phyloP scores from a whole-genome alignment of 2,329 filamentous ascomycete species.

The Aspergillus sp. region DNA sequence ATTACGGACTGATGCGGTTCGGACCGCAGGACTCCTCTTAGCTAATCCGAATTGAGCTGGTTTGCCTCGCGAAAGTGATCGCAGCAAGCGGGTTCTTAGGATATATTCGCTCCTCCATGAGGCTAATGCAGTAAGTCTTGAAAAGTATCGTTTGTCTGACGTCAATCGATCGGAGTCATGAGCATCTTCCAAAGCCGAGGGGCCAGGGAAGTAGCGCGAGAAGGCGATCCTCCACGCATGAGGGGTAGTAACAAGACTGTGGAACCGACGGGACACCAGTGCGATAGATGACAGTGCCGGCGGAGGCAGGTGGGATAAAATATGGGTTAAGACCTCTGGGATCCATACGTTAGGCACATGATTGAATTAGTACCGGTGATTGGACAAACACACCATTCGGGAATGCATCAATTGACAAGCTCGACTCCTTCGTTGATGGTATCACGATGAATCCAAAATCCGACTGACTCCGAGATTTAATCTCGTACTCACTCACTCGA shows the following conservation, averaged over 20 bases:
- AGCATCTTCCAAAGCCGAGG: conserved; percentile 54
- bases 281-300: conserved; percentile 79
- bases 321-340: conserved; percentile 85
- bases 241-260: conserved; percentile 81
- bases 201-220: conserved; percentile 82
- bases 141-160: conserved; percentile 76
- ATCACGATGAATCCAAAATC: conserved; percentile 54
- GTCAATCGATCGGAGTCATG: conserved; percentile 57
- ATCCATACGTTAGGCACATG: conserved; percentile 14
- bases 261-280: conserved; percentile 84
- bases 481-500: conserved; percentile 58
- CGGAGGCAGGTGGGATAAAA: conserved; percentile 85
- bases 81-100: conserved; percentile 76
- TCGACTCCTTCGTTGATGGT: conserved; percentile 44
- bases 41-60: conserved; percentile 57
- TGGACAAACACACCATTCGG: conserved; percentile 70
- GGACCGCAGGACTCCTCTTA: conserved; percentile 53
- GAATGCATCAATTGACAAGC: conserved; percentile 58
- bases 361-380: conserved; percentile 2
- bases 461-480: conserved; percentile 42
- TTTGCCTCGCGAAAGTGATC: conserved; percentile 79
- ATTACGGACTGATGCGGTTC: conserved; percentile 60
- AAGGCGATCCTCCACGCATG: conserved; percentile 95
- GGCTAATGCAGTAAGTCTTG: conserved; percentile 76
- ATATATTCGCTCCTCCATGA: conserved; percentile 98